Base-by-base conservation (phyloP, 2,329 filamentous ascomycete genomes). In the Colletotrichum noveboracense region DNA sequence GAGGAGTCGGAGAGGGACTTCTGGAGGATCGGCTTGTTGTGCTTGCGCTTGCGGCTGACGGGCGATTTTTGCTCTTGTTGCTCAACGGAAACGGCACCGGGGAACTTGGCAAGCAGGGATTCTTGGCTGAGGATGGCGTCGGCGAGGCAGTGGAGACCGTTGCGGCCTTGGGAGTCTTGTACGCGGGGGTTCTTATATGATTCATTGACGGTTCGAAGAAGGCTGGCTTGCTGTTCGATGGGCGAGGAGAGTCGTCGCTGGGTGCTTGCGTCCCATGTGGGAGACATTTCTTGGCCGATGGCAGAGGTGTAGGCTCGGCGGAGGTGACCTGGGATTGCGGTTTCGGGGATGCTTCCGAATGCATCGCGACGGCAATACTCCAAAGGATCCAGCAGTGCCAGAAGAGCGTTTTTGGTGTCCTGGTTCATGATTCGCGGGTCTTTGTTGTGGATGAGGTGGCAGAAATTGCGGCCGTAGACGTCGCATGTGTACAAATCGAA, bases 101-200 rank as follows among this genome's bases (percentile, higher is more conserved):
- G 81, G 24, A 81, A 81, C 65, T 85, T 85, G 67, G 84, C 82
- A 16, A 83, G 80, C 12, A 87, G 80, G 26, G 83, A 85, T 6
- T 82, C 80, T 36, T 81, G 70, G 77, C 86, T 86, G 2, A 91
- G 81, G n/a, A 87, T 86, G 8, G 88, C 89, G 75, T 88, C 87
- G 4, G 90, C 90, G n/a, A 92, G 86, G 76, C 89, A 91, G 77
- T 92, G 90, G 18, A 92, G 83, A 10, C 87, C 90, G 75, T 92
- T 92, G 26, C 89, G 87, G 7, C 90, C 90, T 7, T 86, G 80
- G 2, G 81, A 52, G 77, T 89, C 87, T 76, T 89, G 87, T 18
- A 80, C 69, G 8, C 68, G 77, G 0, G 85, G 81, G 56, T 84
- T 79, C 18, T 77, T 79, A 64, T 82, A 78, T 5, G 84, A 84